Evolutionary conservation across 2,329 filamentous ascomycete genomes (phyloP), one percentile per base, ranked within the genome.

Genomic region (Chaetomium sp.): DNA sequence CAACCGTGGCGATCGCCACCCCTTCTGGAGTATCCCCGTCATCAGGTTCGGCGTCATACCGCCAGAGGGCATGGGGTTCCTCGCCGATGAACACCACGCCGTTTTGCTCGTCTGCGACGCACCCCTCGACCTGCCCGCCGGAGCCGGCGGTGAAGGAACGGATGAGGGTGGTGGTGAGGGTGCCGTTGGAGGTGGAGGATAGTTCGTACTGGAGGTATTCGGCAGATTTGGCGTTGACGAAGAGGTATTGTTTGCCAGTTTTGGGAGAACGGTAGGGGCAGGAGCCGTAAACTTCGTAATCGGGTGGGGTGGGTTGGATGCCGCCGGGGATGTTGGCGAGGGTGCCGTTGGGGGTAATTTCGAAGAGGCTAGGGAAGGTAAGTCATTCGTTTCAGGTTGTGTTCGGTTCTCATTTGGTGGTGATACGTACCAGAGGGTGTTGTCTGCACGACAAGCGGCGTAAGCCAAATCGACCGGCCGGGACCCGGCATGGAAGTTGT

Each of bases 121-220:
- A 58, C 27, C 55, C 56, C 35, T 58, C 56, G 32, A 58, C 56
- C 41, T 58, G 56, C 11, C 56, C 56, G 41, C 56, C 56, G 1
- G 52, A 55, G 46, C 56, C 56, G 41, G 44, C 56, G 37, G 10
- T 14, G 41, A 55, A 58, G 32, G 49, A 42, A 32, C 56, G 52
- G 3, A 53, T 46, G 34, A 58, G 53, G 1, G 56, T 58, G 6
- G 53, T 55, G 27, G 14, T 27, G 12, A 58, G 52, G 2, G 53
- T 55, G 45, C 56, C 56, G 49, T 55, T 27, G 10, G 44, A 6
- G 7, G 36, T 33, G 35, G 53, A 32, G 41, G 40, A 10, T 1
- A 58, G 56, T 10, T 58, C 53, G 44, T 58, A 58, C 6, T 58
- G 56, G 6, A 58, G 53, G 53, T 58, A 55, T 5, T 45, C 34